Conservation (phyloP, 352 stramenopile genomes). For the Pythium biforme region DNA sequence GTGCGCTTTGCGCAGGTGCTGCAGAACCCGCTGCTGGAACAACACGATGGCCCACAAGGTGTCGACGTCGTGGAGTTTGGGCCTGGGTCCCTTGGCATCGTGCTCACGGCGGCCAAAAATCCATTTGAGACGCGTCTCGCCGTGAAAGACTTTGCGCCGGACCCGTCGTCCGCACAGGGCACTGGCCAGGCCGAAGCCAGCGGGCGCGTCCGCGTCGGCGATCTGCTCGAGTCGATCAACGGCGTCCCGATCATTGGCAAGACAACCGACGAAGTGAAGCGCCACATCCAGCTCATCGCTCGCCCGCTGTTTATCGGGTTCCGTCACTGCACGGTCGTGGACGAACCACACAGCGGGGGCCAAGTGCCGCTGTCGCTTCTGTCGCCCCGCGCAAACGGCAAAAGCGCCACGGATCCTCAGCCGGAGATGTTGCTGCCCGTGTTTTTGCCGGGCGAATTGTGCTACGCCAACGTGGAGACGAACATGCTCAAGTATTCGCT, state of each 20-base stretch:
- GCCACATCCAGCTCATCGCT: constrained; percentile 65
- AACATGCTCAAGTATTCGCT: constrained; percentile 62
- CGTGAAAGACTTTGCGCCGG: constrained; percentile 71
- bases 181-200: constrained; percentile 61
- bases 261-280: constrained; percentile 80
- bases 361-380: constrained; percentile 25
- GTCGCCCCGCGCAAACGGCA: constrained; percentile 8
- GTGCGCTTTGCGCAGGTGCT: constrained; percentile 55
- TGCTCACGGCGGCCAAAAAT: constrained; percentile 49
- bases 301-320: constrained; percentile 76
- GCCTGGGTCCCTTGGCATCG: constrained; percentile 60
- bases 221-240: constrained; percentile 82
- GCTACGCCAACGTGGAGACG: constrained; percentile 76
- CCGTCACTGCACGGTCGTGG: constrained; percentile 36
- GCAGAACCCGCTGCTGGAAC: constrained; percentile 54
- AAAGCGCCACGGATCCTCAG: not conserved
- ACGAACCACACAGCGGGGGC: constrained; percentile 10
- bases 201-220: constrained; percentile 55
- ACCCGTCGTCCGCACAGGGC: constrained; percentile 30
- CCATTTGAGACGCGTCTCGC: constrained; percentile 57
- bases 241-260: constrained; percentile 64
- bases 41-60: constrained; percentile 24
- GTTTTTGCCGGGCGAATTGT: constrained; percentile 74
- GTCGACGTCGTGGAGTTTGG: constrained; percentile 69
- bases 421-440: constrained; percentile 23